Base-by-base conservation (phyloP, 129 eudicot species). In the Ambrosia trifida region DNA sequence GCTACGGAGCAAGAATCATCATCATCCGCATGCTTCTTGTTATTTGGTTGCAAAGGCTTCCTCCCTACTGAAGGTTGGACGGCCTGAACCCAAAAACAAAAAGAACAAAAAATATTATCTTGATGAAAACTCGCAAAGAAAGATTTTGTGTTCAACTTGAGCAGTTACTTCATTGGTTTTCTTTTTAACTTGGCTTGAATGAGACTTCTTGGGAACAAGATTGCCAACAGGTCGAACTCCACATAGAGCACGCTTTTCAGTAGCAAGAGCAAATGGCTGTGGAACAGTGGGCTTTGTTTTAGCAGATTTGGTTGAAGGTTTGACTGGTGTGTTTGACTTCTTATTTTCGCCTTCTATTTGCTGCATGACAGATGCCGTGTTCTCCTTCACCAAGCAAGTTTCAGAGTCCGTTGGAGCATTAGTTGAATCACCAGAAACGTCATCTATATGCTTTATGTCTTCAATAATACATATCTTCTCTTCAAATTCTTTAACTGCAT, bases 181-280 rank as follows among this genome's bases (percentile, higher is more conserved):
- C 38, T 45, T 76, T 51, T 82, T 40, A 74, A 36, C 70, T 18
- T 54, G 74, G 38, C 70, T 76, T 61, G 79, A 47, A 24, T 60
- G 70, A 62, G 86, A 78, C 57, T 78, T 54, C 65, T 78, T 88
- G 61, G 69, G 66, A 12, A 50, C 78, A 81, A 30, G 78, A 83
- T 73, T 76, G 38, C 54, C 81, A 76, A 64, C 70, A 38, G 86
- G 84, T 38, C 86, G 96, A 76, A 75, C 74, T 69, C 84, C 91
- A 67, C 28, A 12, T n/a, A 72, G 79, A 56, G 96, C 96, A 8
- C 96, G 89, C 71, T 85, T 88, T 76, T 86, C 97, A 68, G 97
- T 91, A 52, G 97, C 97, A 83, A 91, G 81, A 71, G 93, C 88
- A 82, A 91, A 91, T 57, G 87, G 90, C 69, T 82, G 87, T 4